Evolutionary conservation across 1,139 yeast genomes (phyloP), one percentile per base, ranked within the genome.

Genomic region (Zhuliangozyma parablackwelliae): DNA sequence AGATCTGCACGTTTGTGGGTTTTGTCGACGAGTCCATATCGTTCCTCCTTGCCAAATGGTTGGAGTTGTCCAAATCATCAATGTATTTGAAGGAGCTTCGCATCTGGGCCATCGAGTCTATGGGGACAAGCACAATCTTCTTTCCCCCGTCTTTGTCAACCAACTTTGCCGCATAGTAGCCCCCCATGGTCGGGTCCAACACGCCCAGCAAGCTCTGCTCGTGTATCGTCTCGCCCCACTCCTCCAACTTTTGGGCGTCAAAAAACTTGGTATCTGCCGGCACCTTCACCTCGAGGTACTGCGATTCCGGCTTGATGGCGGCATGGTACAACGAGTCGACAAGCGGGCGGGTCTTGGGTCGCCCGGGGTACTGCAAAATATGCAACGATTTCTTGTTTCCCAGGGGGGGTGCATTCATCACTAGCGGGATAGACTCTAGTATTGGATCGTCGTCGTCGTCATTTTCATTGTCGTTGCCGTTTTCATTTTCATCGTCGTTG

Each of bases 21-120:
- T 57, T 60, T 46, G 52, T 56, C 45, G 62, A 65, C 2, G 47
- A 37, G 5, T 49, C 48, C 21, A 49, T 38, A 28, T 39, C 40
- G 34, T 33, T 36, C 34, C 51, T 56, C 36, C 57, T 56, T 42
- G 55, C 64, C n/a, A 48, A 51, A 36, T 47, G 54, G 34, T 51
- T 57, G 29, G 49, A 44, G 11, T 50, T 49, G 38, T 70, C 76
- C 28, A 63, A 36, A 30, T 68, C 76, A 53, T 85, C 95, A 36
- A 89, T 78, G 54, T 89, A 86, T 46, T 73, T 75, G 63, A 92
- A 88, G 44, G 77, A 75, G 2, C 97, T 94, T 50, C 96, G 72
- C 45, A 92, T 58, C 58, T 90, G 97, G 0, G 84, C 78, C 0
- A 86, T 77, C 21, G 80, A 72, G 34, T 78, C 75, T 2, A 89